Conservation (phyloP, 164 flowering plant genomes). For the Hamamelis virginiana region DNA sequence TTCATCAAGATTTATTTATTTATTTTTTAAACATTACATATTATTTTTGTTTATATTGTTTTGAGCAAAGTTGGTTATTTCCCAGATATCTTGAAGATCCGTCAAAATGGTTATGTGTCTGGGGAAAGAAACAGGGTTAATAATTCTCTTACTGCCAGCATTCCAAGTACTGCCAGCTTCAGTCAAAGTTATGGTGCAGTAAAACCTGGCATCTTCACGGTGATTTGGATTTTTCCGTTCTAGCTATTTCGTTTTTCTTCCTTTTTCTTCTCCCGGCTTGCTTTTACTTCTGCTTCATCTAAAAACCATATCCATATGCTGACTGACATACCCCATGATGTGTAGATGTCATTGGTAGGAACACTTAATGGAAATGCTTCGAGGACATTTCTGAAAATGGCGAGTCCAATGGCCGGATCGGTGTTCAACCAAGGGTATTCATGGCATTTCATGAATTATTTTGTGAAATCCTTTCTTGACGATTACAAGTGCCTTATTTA, state of each 20-base stretch:
- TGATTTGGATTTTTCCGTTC: constrained; percentile 15
- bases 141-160: constrained; percentile 13
- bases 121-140: constrained; percentile 18
- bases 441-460: constrained; percentile 18
- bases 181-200: constrained; percentile 17
- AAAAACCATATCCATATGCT: neutral
- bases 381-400: constrained; percentile 16
- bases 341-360: constrained; percentile 24
- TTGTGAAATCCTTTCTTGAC: neutral
- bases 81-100: constrained; percentile 30
- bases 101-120: constrained; percentile 19
- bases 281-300: neutral
- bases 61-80: constrained; percentile 4
- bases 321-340: neutral
- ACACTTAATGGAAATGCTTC: constrained; percentile 26
- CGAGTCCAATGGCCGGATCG: constrained; percentile 15
- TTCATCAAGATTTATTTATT: too few species aligned
- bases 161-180: constrained; percentile 16
- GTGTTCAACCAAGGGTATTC: constrained; percentile 16
- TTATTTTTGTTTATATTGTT: neutral
- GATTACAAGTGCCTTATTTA: constrained; percentile 1
- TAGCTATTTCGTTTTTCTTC: neutral
- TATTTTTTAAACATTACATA: too few species aligned
- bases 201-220: constrained; percentile 20
- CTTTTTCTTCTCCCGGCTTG: neutral